These are phyloP conservation scores for Pseudophaeomoniella oleicola DNA, from an alignment of 2,329 filamentous ascomycete species.

Conservation along the genomic window DNA sequence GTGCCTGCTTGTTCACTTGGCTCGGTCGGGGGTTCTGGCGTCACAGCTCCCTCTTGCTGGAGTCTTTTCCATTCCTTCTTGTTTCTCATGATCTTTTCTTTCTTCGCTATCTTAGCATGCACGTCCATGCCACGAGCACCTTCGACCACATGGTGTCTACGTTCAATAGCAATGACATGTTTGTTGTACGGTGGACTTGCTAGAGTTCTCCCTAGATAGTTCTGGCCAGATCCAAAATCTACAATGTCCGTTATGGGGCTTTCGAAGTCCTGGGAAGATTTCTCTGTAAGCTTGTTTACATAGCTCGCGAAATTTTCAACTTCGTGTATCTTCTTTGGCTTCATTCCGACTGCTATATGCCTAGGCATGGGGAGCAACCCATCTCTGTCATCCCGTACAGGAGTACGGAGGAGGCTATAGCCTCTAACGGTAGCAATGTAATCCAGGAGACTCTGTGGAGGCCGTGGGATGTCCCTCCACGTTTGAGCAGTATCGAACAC, in stretches of 20 bases:
- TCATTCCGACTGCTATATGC: conserved; percentile 79
- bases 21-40: conserved; percentile 3
- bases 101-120: conserved; percentile 60
- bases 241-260: conserved; percentile 64
- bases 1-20: neutral
- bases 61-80: conserved; percentile 45
- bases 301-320: conserved; percentile 83
- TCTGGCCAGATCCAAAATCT: conserved; percentile 93
- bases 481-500: conserved; percentile 15
- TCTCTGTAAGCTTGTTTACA: conserved; percentile 50
- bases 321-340: conserved; percentile 88
- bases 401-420: conserved; percentile 40
- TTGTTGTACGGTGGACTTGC: conserved; percentile 75
- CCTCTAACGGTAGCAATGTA: conserved; percentile 61
- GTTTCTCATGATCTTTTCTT: conserved; percentile 60
- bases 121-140: conserved; percentile 76
- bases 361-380: conserved; percentile 40
- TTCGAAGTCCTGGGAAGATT: conserved; percentile 34
- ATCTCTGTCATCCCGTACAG: conserved; percentile 7
- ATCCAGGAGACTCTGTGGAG: conserved; percentile 45
- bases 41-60: conserved; percentile 2
- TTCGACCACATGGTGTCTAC: conserved; percentile 69
- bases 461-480: conserved; percentile 29
- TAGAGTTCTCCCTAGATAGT: conserved; percentile 80
- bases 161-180: conserved; percentile 82